Base-by-base conservation (phyloP, 2,329 filamentous ascomycete species). In the Apiospora phragmitis region DNA sequence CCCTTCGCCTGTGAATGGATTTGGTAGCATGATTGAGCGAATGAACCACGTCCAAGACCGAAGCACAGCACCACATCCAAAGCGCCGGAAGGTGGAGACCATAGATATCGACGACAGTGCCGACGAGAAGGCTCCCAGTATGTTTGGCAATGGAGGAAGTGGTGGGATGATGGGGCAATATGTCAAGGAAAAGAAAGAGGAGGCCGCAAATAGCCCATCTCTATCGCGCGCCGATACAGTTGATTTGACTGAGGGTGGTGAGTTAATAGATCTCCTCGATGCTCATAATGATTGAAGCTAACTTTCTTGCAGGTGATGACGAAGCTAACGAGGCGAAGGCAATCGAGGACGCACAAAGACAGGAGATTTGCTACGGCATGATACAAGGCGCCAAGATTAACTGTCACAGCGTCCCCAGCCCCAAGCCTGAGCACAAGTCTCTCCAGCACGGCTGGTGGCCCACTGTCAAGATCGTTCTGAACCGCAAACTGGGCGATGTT, bases 281-380 rank as follows among this genome's bases (percentile, higher is more conserved):
- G 18, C 85, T 89, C 47, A 81, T 85, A 72, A 76, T 87, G 67
- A 12, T 18, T 65, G 65, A 70, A 43, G 26, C 75, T 77, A 71
- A 67, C 41, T 6, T 38, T 41, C 78, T 77, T 77, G 41, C 45
- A 72, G 77, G 77, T 74, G 79, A 71, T 32, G 85, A 84, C 24
- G 91, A 92, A 59, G 18, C 55, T 38, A 88, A 90, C 35, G 89
- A 92, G 12, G 77, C 90, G 4, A 81, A 87, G 26, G 83, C 90
- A 45, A 80, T 90, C 18, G 85, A 87, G 55, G 87, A 93, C 70
- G 85, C 89, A 41, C 87, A 85, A 65, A 87, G 90, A 26, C 89
- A 93, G 77, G 90, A 94, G 76, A 92, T 97, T 4, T 97, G 94
- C 81, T 94, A 93, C 77, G 94, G 94, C 55, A 92, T 92, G 81